Evolutionary conservation across 1,284 basidiomycete species (phyloP).

Genomic region (Irpex rosettiformis): DNA sequence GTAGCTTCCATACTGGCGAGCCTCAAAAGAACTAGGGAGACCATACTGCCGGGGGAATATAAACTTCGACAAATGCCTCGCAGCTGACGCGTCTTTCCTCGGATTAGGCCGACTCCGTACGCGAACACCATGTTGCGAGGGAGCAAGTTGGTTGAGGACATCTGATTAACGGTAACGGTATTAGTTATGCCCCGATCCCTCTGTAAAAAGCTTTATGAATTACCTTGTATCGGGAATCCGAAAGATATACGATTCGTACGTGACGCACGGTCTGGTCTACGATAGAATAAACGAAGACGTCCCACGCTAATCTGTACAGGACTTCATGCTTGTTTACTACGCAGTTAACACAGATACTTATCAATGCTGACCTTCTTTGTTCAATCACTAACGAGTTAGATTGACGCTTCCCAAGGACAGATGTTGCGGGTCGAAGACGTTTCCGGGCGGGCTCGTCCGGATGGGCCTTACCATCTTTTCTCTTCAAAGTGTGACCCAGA

Average conservation of each 20-base stretch:
- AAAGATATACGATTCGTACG: constrained; percentile 44
- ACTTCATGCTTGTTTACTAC: neutral
- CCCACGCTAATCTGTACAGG: neutral
- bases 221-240: constrained; percentile 71
- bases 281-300: constrained; percentile 53
- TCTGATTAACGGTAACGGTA: constrained; percentile 27
- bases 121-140: constrained; percentile 31
- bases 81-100: constrained; percentile 33
- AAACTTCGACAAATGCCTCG: constrained; percentile 74
- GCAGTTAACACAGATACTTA: neutral
- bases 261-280: constrained; percentile 49
- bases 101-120: neutral
- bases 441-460: constrained; percentile 6
- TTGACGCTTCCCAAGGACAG: neutral
- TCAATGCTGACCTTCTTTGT: neutral
- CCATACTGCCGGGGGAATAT: constrained; percentile 80
- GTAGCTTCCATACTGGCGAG: constrained; percentile 25
- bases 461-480: constrained; percentile 11
- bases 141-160: constrained; percentile 49
- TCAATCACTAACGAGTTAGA: neutral
- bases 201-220: too few species aligned
- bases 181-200: too few species aligned
- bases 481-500: constrained; percentile 5
- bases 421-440: neutral
- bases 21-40: constrained; percentile 54